These are phyloP conservation scores for Scytalidium sp. DNA, from an alignment of 2,329 filamentous ascomycete species.

Conservation along the genomic window DNA sequence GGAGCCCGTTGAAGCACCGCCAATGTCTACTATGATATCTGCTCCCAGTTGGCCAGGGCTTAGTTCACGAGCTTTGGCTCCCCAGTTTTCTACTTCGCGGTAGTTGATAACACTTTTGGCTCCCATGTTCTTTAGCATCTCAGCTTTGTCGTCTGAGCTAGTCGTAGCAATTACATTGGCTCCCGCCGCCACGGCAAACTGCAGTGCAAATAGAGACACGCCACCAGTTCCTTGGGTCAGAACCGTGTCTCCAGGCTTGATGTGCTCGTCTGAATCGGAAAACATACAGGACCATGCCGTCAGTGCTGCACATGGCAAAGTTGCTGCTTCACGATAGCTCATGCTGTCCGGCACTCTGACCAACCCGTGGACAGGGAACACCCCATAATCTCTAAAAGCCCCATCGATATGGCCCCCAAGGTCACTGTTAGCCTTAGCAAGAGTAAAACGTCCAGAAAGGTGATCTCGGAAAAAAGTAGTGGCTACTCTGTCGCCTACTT, in stretches of 20 bases:
- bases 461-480: slow-evolving; percentile 13
- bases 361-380: slow-evolving; percentile 35
- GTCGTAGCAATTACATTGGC: slow-evolving; percentile 46
- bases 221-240: slow-evolving; percentile 35
- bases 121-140: slow-evolving; percentile 51
- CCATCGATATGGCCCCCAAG: slow-evolving; percentile 30
- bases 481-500: slow-evolving; percentile 31
- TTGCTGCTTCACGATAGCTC: slow-evolving; percentile 39
- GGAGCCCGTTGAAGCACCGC: too few relatives aligned
- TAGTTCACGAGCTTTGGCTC: not conserved
- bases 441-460: not conserved
- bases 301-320: slow-evolving; percentile 42
- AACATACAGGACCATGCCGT: slow-evolving; percentile 49
- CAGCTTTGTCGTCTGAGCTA: slow-evolving; percentile 49
- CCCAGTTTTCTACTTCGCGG: slow-evolving; percentile 1
- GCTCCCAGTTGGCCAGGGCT: too few relatives aligned
- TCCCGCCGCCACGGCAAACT: slow-evolving; percentile 1
- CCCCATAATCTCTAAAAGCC: slow-evolving; percentile 38
- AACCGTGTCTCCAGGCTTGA: slow-evolving; percentile 38
- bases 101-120: slow-evolving; percentile 61
- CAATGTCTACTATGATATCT: not conserved
- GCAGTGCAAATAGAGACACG: slow-evolving; percentile 19
- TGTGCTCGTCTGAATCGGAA: slow-evolving; percentile 27
- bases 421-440: slow-evolving; percentile 7
- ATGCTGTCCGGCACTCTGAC: slow-evolving; percentile 44